Conservation (phyloP, 2,329 filamentous ascomycete genomes). For the Calonectria hongkongensis region DNA sequence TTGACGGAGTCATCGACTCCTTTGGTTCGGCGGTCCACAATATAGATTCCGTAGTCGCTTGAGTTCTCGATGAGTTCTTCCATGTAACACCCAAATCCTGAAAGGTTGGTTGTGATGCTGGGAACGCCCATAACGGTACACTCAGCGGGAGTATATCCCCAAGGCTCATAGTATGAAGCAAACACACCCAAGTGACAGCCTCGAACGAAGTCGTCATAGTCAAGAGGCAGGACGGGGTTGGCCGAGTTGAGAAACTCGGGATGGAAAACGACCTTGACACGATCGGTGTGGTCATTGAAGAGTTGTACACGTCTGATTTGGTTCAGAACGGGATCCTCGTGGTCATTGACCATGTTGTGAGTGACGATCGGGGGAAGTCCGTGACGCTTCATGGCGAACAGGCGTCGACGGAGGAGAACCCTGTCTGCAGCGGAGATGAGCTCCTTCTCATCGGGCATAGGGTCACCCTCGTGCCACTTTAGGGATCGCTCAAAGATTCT, state of each 20-base stretch:
- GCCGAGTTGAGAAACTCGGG: conserved; percentile 97
- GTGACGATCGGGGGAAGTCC: conserved; percentile 95
- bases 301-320: conserved; percentile 96
- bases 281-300: conserved; percentile 95
- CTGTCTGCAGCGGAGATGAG: conserved; percentile 94
- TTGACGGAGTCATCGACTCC: conserved; percentile 98
- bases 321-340: conserved; percentile 94
- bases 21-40: conserved; percentile 96
- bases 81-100: conserved; percentile 99
- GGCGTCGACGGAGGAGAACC: conserved; percentile 89
- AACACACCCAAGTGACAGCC: conserved; percentile 98
- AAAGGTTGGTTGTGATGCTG: conserved; percentile 98
- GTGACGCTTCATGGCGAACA: conserved; percentile 98
- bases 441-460: conserved; percentile 97
- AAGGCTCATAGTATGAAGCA: conserved; percentile 98
- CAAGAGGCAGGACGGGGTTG: conserved; percentile 94
- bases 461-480: conserved; percentile 95
- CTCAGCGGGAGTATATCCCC: conserved; percentile 98
- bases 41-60: conserved; percentile 98
- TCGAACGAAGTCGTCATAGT: conserved; percentile 99
- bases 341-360: conserved; percentile 98
- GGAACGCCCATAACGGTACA: conserved; percentile 99
- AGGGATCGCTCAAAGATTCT: conserved; percentile 96
- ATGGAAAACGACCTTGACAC: conserved; percentile 98
- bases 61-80: conserved; percentile 99